Base-by-base conservation (phyloP, 2,329 filamentous ascomycete species). In the Beauveria caledonica region DNA sequence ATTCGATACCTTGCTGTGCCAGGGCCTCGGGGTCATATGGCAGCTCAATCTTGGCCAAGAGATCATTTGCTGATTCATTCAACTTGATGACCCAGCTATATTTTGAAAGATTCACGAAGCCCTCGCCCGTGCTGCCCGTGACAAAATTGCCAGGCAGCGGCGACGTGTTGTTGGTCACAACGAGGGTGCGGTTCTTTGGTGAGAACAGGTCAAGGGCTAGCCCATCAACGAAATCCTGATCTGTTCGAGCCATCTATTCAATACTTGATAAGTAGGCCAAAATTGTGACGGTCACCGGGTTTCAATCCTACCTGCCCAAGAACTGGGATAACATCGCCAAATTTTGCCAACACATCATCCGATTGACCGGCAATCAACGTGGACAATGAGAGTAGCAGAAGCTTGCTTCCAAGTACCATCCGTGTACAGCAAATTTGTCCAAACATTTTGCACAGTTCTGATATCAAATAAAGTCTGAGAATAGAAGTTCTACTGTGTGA, bases 1-100 rank as follows among this genome's bases (percentile, higher is more conserved):
- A 7, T 4, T 57, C 21, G 5, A 62, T 44, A 49, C 64, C 44
- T 40, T 60, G 51, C 15, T 51, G 7, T 11, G 13, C 23, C 7
- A 60, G 40, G 1, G 48, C 40, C n/a, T 39, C 27, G 11, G 58
- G 52, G 21, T 70, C 64, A 49, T 70, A 72, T 1, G 70, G 70
- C 1, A 72, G 61, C 60, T 71, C 69, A 23, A 73, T 65, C 42
- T 71, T 72, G 1, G 70, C 71, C 23, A 73, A 69, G 9, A 73
- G 64, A 60, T 73, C 70, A 9, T 66, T 63, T 13, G 70, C 69
- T 9, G 66, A 66, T 33, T 72, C 69, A 52, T 70, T 71, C 51
- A 68, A 68, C 44, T 65, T 65, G 56, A 72, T 66, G 15, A 72
- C 58, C 55, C 69, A 73, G 13, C 70, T 72, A 58, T 72, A 72